These are phyloP conservation scores for Malassezia sp. DNA, from an alignment of 1,284 basidiomycete genomes.

Conservation along the genomic window DNA sequence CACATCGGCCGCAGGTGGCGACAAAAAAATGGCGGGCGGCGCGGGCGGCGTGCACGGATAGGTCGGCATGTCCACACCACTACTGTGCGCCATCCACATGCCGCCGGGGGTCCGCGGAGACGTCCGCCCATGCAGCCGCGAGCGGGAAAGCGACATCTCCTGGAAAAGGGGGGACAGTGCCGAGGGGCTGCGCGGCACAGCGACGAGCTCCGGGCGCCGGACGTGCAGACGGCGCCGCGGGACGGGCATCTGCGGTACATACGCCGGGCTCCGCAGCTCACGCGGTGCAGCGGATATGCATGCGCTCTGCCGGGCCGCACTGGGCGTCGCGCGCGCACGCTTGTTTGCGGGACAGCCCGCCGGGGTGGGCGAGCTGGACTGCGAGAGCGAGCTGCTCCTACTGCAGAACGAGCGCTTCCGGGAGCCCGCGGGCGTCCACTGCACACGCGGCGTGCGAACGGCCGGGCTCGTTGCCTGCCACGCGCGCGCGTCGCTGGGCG, in stretches of 20 bases:
- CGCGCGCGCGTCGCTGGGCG: no score
- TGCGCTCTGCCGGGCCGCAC: no score
- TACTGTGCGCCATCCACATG: neutral
- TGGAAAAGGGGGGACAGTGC: conserved; percentile 6
- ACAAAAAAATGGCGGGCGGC: conserved; percentile 11
- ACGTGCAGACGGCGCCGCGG: conserved; percentile 5
- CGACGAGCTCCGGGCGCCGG: neutral
- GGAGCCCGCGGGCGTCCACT: no score
- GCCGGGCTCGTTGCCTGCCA: no score
- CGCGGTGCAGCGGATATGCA: neutral
- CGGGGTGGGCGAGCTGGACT: conserved; percentile 3
- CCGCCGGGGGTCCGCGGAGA: conserved; percentile 10
- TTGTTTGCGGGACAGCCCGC: neutral
- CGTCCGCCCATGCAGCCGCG: conserved; percentile 3
- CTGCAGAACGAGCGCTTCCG: no score
- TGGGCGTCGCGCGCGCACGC: neutral
- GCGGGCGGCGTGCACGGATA: neutral
- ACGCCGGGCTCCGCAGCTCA: no score
- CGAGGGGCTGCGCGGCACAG: conserved; percentile 11
- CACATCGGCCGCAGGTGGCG: conserved; percentile 11
- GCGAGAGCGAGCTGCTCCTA: no score
- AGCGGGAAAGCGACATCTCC: neutral
- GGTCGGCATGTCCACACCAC: neutral
- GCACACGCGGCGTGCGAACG: no score
- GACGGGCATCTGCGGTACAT: conserved; percentile 6